phyloP scores from a whole-genome alignment of 2,329 filamentous ascomycete species.

The Trematosphaeria pertusa region DNA sequence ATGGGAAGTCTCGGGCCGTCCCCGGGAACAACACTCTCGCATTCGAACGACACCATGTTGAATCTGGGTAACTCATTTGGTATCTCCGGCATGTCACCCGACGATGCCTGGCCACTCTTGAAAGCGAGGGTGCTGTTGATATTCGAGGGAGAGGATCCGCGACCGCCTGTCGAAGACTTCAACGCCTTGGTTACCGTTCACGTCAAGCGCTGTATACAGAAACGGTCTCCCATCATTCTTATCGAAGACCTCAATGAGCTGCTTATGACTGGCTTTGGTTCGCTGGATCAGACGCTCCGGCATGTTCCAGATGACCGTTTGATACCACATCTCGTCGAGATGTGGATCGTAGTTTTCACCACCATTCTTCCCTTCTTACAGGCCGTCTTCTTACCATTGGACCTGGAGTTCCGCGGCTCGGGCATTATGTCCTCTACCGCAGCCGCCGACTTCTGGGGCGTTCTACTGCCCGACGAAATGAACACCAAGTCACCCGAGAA shows the following conservation, averaged over 20 bases:
- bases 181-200: conserved; percentile 82
- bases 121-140: conserved; percentile 78
- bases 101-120: conserved; percentile 83
- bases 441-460: conserved; percentile 90
- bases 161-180: conserved; percentile 82
- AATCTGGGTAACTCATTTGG: conserved; percentile 56
- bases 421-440: conserved; percentile 82
- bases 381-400: conserved; percentile 90
- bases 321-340: conserved; percentile 88
- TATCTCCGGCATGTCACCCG: conserved; percentile 58
- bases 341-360: conserved; percentile 94
- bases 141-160: conserved; percentile 81
- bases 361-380: conserved; percentile 92
- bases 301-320: conserved; percentile 83
- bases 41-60: conserved; percentile 50
- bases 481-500: conserved; percentile 53
- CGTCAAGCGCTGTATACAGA: conserved; percentile 78
- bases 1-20: conserved; percentile 22
- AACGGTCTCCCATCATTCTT: conserved; percentile 72
- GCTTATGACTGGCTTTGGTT: conserved; percentile 80
- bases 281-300: conserved; percentile 82
- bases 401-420: conserved; percentile 88
- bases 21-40: conserved; percentile 36
- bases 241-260: conserved; percentile 80
- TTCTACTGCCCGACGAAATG: conserved; percentile 60